These are phyloP conservation scores for Begonia fuchsioides DNA, from an alignment of 306 rosid genomes.

Conservation along the genomic window DNA sequence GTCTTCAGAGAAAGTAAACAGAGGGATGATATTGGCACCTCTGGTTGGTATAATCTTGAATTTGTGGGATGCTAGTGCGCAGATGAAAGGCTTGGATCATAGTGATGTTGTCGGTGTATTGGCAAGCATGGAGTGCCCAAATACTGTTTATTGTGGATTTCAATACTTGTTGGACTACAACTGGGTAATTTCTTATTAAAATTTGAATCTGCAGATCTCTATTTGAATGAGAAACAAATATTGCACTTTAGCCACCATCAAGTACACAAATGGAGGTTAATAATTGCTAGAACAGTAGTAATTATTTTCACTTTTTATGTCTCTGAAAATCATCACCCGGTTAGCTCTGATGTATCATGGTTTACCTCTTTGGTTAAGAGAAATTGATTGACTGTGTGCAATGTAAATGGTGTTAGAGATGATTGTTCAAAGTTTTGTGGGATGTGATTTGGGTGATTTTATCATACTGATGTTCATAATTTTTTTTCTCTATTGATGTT, in stretches of 20 bases:
- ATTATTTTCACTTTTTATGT: too few species aligned
- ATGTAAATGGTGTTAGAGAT: too few species aligned
- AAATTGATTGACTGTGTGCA: too few species aligned
- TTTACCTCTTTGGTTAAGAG: too few species aligned
- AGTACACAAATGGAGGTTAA: too few species aligned
- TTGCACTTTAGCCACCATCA: background rate
- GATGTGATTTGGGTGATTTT: too few species aligned
- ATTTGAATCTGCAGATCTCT: background rate
- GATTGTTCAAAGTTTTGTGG: too few species aligned
- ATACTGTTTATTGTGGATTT: constrained; percentile 65
- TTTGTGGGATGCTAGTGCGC: constrained; percentile 56
- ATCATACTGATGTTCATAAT: too few species aligned
- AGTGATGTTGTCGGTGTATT: constrained; percentile 70
- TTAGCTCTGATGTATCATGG: too few species aligned
- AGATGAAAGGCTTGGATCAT: constrained; percentile 34
- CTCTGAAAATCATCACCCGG: too few species aligned
- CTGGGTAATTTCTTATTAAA: constrained; percentile 47
- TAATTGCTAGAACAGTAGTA: too few species aligned
- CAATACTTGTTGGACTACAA: constrained; percentile 74
- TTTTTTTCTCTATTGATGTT: constrained; percentile 1
- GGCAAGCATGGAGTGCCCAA: constrained; percentile 85
- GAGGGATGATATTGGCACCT: constrained; percentile 94
- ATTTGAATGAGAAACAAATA: background rate
- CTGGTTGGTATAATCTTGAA: constrained; percentile 77
- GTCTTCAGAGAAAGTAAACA: constrained; percentile 64